Percentiles rank a stretch among this genome's conserved stretches.
phyloP scores from a whole-genome alignment of 306 rosid genomes.

The Datisca glomerata region DNA sequence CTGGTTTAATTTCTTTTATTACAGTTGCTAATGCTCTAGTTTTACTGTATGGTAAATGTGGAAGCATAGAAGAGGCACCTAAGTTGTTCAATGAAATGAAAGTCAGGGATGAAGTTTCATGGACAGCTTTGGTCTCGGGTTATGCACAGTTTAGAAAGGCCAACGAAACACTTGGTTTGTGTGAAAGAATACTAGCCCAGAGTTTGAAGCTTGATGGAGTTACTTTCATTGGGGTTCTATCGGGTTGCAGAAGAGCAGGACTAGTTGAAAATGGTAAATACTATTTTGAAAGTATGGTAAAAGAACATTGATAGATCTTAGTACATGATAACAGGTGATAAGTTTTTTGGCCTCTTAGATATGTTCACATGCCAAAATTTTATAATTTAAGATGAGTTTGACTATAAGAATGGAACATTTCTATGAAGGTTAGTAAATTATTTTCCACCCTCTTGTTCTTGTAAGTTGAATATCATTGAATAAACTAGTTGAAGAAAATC shows the following conservation, averaged over 20 bases:
- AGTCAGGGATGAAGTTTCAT: slow-evolving; percentile 62
- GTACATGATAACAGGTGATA: too few relatives aligned
- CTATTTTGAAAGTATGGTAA: slow-evolving; percentile 55
- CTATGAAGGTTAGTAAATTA: too few relatives aligned
- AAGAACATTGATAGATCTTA: too few relatives aligned
- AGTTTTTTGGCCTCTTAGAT: too few relatives aligned
- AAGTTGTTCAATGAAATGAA: slow-evolving; percentile 59
- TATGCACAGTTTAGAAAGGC: slow-evolving; percentile 76
- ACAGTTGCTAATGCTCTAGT: slow-evolving; percentile 85
- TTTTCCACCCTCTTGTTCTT: too few relatives aligned
- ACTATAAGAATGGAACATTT: too few relatives aligned
- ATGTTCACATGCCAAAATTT: too few relatives aligned
- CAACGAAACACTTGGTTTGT: slow-evolving; percentile 50
- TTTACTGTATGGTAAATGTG: slow-evolving; percentile 78
- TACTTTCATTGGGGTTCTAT: slow-evolving; percentile 86
- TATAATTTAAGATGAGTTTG: too few relatives aligned
- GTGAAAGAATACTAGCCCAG: slow-evolving; percentile 53
- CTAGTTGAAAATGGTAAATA: slow-evolving; percentile 64
- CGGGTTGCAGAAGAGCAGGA: slow-evolving; percentile 93
- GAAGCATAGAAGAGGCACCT: slow-evolving; percentile 58
- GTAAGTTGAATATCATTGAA: too few relatives aligned
- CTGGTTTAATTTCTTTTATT: slow-evolving; percentile 51
- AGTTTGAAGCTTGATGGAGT: slow-evolving; percentile 67
- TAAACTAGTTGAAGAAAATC: too few relatives aligned
- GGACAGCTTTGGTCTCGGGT: slow-evolving; percentile 93